Conservation (phyloP, 306 rosid species). For the Aeschynomene evenia region DNA sequence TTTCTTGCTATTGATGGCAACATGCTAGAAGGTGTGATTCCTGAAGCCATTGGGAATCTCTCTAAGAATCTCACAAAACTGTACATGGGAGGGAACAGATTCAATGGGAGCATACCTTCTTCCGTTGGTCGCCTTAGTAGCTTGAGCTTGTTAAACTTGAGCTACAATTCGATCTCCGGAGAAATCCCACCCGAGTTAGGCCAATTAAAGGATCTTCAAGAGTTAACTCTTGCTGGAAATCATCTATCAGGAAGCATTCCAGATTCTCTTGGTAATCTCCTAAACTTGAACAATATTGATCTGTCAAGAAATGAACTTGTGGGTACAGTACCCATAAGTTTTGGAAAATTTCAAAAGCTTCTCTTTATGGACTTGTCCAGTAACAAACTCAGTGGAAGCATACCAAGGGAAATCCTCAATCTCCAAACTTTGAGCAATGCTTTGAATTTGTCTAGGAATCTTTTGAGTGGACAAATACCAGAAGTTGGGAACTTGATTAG, state of each 20-base stretch:
- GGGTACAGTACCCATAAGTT: conserved; percentile 47
- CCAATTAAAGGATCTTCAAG: conserved; percentile 46
- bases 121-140: conserved; percentile 58
- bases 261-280: conserved; percentile 53
- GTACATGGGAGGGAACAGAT: conserved; percentile 66
- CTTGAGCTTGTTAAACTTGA: conserved; percentile 58
- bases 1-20: conserved; percentile 58
- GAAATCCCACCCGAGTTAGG: conserved; percentile 64
- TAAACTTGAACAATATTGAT: conserved; percentile 50
- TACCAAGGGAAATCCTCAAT: conserved; percentile 52
- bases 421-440: conserved; percentile 49
- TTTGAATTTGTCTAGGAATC: conserved; percentile 62
- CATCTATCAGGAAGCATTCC: conserved; percentile 58
- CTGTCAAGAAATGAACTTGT: conserved; percentile 53
- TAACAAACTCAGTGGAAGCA: conserved; percentile 63
- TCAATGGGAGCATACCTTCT: conserved; percentile 59
- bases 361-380: conserved; percentile 62
- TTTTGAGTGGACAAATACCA: conserved; percentile 65
- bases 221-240: conserved; percentile 48
- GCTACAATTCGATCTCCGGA: conserved; percentile 56
- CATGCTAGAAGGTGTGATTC: conserved; percentile 59
- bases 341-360: conserved; percentile 49
- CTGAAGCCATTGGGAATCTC: conserved; percentile 67
- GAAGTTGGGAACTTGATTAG: conserved; percentile 36
- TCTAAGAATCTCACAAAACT: conserved; percentile 48